Conservation (phyloP, 2,329 filamentous ascomycete genomes). For the Alternaria sp. region DNA sequence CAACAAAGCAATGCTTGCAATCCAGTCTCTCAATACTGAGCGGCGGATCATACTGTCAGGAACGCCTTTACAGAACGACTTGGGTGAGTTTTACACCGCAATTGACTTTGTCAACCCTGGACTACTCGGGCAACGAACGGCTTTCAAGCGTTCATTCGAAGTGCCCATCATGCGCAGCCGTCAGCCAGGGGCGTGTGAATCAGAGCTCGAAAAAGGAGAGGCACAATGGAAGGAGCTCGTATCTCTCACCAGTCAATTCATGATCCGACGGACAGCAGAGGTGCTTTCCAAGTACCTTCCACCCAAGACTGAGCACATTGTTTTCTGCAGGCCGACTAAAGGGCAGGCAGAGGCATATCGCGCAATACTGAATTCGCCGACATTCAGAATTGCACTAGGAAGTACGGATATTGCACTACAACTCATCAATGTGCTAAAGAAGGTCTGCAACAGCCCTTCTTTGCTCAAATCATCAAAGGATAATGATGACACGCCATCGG, state of each 20-base stretch:
- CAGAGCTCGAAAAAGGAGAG: constrained; percentile 71
- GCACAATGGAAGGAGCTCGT: constrained; percentile 69
- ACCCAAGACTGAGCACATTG: constrained; percentile 72
- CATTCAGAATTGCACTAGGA: constrained; percentile 69
- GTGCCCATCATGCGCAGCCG: constrained; percentile 69
- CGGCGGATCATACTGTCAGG: constrained; percentile 71
- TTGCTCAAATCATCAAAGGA: constrained; percentile 65
- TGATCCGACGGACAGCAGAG: constrained; percentile 71
- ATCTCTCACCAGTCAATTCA: constrained; percentile 69
- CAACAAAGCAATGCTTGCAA: constrained; percentile 73
- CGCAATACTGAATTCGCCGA: constrained; percentile 69
- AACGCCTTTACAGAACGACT: constrained; percentile 74
- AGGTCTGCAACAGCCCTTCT: constrained; percentile 76
- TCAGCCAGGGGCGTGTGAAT: constrained; percentile 68
- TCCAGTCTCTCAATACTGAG: constrained; percentile 69
- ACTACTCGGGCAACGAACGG: constrained; percentile 67
- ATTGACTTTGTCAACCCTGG: constrained; percentile 76
- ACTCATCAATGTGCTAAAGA: constrained; percentile 77
- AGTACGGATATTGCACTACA: constrained; percentile 70
- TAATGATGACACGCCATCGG: constrained; percentile 57
- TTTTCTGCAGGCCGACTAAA: constrained; percentile 70
- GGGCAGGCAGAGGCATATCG: constrained; percentile 70
- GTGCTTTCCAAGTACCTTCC: constrained; percentile 73
- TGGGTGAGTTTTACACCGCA: constrained; percentile 73
- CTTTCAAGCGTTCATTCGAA: constrained; percentile 72